These are phyloP conservation scores for Penicillium sp. DNA, from an alignment of 2,329 filamentous ascomycete genomes.

Conservation along the genomic window DNA sequence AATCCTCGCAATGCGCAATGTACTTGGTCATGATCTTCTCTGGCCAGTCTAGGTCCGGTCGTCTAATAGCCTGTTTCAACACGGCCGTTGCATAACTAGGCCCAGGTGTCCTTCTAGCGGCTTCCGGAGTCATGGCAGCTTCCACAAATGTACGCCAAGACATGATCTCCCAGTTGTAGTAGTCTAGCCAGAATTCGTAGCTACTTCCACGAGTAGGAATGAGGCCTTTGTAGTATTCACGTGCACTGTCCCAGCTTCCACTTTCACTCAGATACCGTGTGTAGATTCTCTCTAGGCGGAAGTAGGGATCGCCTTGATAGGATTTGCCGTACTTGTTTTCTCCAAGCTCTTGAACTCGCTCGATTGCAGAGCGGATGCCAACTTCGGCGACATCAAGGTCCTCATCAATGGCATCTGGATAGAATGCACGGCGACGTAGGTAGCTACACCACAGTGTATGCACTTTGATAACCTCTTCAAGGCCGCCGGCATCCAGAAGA, in stretches of 20 bases:
- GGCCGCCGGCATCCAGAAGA: conserved; percentile 76
- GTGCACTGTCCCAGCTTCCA: conserved; percentile 69
- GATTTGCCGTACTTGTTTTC: conserved; percentile 71
- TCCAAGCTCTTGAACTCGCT: conserved; percentile 75
- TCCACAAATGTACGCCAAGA: conserved; percentile 58
- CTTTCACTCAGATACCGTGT: conserved; percentile 89
- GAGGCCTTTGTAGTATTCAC: conserved; percentile 71
- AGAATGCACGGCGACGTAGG: conserved; percentile 78
- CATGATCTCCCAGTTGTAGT: conserved; percentile 88
- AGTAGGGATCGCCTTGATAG: conserved; percentile 83
- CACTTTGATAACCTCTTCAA: conserved; percentile 85
- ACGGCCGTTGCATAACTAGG: conserved; percentile 73
- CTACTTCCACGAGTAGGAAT: conserved; percentile 67
- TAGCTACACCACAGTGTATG: conserved; percentile 95
- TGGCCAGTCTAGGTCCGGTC: conserved; percentile 48
- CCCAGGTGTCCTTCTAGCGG: conserved; percentile 55
- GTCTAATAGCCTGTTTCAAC: conserved; percentile 64
- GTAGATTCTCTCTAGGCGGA: conserved; percentile 83
- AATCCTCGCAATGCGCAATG: conserved; percentile 69
- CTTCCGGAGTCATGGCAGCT: conserved; percentile 50
- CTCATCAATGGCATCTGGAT: conserved; percentile 69
- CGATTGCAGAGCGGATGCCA: conserved; percentile 77
- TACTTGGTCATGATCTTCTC: conserved; percentile 48
- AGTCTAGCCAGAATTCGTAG: conserved; percentile 91
- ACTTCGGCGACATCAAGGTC: conserved; percentile 86